Base-by-base conservation (phyloP, 169 alveolate genomes). In the Plasmodium blacklocki region DNA sequence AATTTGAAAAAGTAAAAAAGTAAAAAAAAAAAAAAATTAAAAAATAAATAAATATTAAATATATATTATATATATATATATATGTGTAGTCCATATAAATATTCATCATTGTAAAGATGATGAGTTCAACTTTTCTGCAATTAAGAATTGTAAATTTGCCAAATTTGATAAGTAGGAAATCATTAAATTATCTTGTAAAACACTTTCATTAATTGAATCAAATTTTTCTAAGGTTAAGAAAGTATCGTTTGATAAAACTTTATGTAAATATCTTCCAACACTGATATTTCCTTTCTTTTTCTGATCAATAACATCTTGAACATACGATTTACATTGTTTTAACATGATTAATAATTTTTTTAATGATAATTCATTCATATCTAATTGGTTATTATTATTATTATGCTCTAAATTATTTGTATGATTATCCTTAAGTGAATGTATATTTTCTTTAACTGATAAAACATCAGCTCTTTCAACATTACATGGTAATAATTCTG, bases 181-280 rank as follows among this genome's bases (percentile, higher is more conserved):
- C 97, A 96, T 95, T 70, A 96, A 89, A 89, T 94, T 94, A 70
- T 96, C 98, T 93, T 96, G 97, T 72, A 96, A 88, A 26, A 96
- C 89, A 73, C 91, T 92, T 74, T 95, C 97, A 67, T 96, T 95
- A 60, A 95, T 83, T 39, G 95, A 90, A 88, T 96, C 97, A 71
- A 95, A 88, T 76, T 87, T 88, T 67, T 94, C 94, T 75, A 93
- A 60, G 15, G 93, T 91, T 26, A 93, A 74, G 15, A 93, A 89
- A 18, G 95, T 63, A 68, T 94, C 97, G 14, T 93, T 88, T 50
- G 95, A 92, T 32, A 95, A 76, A 26, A 95, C 95, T 71, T 94
- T 92, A 60, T 94, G 91, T 66, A 96, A 92, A 88, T 93, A 93
- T 50, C 98, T 91, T 9, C 98, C 98, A 3, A 96, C 80, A 32